Evolutionary conservation across 2,329 filamentous ascomycete genomes (phyloP).

Genomic region (Parafenestella ontariensis): DNA sequence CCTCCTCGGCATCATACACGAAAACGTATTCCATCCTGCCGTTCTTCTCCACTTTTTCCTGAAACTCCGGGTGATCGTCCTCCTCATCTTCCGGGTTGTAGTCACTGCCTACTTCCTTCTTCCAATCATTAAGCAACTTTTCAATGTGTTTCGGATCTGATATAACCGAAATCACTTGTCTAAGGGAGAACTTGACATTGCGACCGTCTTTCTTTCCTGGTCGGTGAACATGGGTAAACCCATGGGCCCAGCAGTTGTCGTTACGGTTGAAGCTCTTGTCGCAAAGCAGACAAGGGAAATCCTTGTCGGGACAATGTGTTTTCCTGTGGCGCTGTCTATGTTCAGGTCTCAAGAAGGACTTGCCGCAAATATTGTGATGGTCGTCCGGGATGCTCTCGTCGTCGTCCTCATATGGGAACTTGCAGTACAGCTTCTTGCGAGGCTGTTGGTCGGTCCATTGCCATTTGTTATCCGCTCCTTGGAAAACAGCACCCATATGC

Average conservation of each 20-base stretch:
- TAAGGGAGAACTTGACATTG: conserved; percentile 31
- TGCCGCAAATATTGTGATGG: conserved; percentile 10
- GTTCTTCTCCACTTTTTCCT: background rate
- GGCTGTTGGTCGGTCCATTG: conserved; percentile 4
- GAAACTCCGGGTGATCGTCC: conserved; percentile 1
- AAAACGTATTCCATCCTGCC: background rate
- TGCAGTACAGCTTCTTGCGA: conserved; percentile 4
- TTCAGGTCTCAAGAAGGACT: conserved; percentile 36
- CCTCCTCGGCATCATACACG: conserved; percentile 4
- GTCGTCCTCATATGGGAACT: conserved; percentile 2
- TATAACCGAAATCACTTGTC: conserved; percentile 31
- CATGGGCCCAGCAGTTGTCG: conserved; percentile 47
- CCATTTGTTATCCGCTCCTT: background rate
- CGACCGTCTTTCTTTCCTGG: conserved; percentile 38
- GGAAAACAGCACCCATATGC: background rate
- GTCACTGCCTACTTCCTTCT: conserved; percentile 22
- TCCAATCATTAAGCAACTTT: conserved; percentile 35
- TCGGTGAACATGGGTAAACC: conserved; percentile 36
- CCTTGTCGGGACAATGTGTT: conserved; percentile 29
- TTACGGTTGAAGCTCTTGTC: conserved; percentile 37
- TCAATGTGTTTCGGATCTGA: conserved; percentile 38
- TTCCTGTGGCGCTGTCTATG: conserved; percentile 40
- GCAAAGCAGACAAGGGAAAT: conserved; percentile 35
- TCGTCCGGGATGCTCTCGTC: conserved; percentile 2
- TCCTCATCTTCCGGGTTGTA: conserved; percentile 20